Base-by-base conservation (phyloP, 1,139 yeast species). In the Magnusiomyces fungicola region DNA sequence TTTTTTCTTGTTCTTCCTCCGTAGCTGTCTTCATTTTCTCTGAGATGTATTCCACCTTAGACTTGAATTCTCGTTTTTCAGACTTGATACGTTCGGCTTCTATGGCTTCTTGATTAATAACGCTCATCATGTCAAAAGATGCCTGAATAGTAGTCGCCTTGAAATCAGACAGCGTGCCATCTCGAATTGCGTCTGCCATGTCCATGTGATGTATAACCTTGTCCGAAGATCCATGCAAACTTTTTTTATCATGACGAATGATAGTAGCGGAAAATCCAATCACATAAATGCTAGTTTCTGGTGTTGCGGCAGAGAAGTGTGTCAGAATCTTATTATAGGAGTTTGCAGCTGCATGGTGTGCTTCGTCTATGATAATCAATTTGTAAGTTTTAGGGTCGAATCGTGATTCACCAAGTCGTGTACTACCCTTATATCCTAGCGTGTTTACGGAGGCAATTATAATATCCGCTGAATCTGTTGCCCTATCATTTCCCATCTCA, bases 191-290 rank as follows among this genome's bases (percentile, higher is more conserved):
- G 16, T 80, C 79, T n/a, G 75, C 59, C 24, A 88, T 69, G 9
- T 74, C 78, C 57, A 84, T 72, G 59, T 86, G 86, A 60, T 74
- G 89, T 0, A 83, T 94, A 29, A 90, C 75, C 53, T 85, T 76
- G 58, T 90, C 94, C 66, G 88, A 81, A 0, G 79, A 78, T 3
- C 68, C 61, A 3, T 78, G 76, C 43, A 92, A 67, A 0, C 82
- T 73, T 47, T 73, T 68, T 1, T 79, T 80, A 63, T 90, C 97
- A 27, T 78, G 75, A 50, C 98, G 57, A 55, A 61, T 72, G 55
- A 82, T 62, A 0, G 98, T 90, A 0, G 97, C 97, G 6, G 96
- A 83, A 59, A 92, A 87, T 1, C 97, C 97, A 19, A 88, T 71
- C 0, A 88, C 79, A 7, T 80, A 75, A 0, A 81, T 69, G 22